These are phyloP conservation scores for Triglochin maritima DNA, from an alignment of 106 monocot species.

Conservation along the genomic window DNA sequence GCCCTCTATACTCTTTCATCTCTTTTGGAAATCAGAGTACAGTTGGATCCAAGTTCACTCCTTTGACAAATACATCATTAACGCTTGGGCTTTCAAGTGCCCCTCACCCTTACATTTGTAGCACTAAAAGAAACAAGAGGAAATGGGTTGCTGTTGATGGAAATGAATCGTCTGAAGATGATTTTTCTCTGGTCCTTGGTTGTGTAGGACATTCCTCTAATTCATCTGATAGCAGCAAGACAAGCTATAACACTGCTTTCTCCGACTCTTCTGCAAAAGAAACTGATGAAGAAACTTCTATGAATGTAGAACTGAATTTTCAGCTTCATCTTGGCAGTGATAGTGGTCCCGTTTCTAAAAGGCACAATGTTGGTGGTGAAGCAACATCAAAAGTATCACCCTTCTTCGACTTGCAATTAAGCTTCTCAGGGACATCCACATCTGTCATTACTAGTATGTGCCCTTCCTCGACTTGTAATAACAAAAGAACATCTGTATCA, in stretches of 20 bases:
- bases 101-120: background rate
- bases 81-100: conserved; percentile 6
- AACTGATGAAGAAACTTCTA: conserved; percentile 21
- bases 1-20: background rate
- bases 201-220: conserved; percentile 7
- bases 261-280: conserved; percentile 16
- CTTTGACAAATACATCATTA: background rate
- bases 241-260: conserved; percentile 14
- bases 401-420: conserved; percentile 13
- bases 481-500: conserved; percentile 5
- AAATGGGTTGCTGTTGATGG: conserved; percentile 9
- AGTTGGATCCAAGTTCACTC: background rate
- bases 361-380: background rate
- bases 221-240: conserved; percentile 26
- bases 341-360: conserved; percentile 6
- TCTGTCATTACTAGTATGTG: conserved; percentile 2
- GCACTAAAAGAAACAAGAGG: conserved; percentile 21
- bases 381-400: background rate
- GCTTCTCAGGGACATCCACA: conserved; percentile 13
- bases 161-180: conserved; percentile 9
- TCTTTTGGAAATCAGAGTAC: background rate
- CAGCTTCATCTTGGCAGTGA: conserved; percentile 23
- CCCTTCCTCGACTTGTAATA: background rate
- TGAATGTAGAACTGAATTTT: conserved; percentile 18
- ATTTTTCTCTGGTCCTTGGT: conserved; percentile 4